Conservation (phyloP, 1,284 basidiomycete species). For the Pterula multifida region DNA sequence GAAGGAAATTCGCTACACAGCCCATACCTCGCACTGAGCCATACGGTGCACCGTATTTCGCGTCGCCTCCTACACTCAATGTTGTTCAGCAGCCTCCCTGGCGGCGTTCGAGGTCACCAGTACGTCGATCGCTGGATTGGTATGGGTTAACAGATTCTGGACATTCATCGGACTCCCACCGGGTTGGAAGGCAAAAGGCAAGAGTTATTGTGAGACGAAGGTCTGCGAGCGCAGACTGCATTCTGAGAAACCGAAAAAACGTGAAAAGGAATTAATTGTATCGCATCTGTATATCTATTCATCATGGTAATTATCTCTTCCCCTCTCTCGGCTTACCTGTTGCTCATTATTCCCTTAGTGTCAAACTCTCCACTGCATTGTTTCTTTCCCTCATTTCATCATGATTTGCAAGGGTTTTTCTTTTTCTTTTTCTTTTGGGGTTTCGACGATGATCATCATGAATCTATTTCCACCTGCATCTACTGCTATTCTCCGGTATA, state of each 20-base stretch:
- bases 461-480: neutral
- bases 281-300: neutral
- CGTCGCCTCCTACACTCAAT: neutral
- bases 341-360: neutral
- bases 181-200: neutral
- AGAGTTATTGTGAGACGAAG: neutral
- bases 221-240: slow-evolving; percentile 1
- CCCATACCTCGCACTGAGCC: slow-evolving; percentile 1
- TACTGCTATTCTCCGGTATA: neutral
- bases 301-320: neutral
- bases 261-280: neutral
- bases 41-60: neutral
- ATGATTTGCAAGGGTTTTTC: too few relatives aligned
- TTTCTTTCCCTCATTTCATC: neutral
- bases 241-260: neutral
- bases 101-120: neutral
- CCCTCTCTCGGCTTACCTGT: neutral
- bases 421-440: neutral
- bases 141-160: neutral
- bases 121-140: neutral
- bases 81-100: neutral
- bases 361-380: neutral
- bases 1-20: neutral
- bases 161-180: neutral
- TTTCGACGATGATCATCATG: neutral